Evolutionary conservation across 768 basidiomycete species (phyloP).

Genomic region (Cubamyces sp.): DNA sequence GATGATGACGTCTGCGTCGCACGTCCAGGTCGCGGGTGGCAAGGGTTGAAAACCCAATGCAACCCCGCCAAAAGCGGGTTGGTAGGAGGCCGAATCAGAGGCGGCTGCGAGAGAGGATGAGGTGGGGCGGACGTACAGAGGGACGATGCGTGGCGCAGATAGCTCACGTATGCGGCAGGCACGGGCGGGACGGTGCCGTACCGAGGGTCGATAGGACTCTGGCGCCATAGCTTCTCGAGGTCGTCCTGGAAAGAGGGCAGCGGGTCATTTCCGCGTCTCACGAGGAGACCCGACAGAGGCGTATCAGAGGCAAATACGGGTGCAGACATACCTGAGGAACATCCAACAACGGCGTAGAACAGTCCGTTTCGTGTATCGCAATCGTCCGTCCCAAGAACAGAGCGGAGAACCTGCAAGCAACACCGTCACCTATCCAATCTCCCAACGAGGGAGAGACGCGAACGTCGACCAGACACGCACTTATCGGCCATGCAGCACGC

Average conservation of each 20-base stretch:
- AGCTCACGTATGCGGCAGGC: constrained; percentile 51
- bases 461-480: constrained; percentile 40
- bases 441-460: constrained; percentile 13
- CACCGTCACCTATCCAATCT: constrained; percentile 38
- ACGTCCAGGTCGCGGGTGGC: neutral
- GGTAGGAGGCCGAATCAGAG: neutral
- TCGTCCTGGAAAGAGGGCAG: constrained; percentile 48
- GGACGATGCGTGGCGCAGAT: constrained; percentile 56
- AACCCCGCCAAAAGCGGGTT: too few relatives aligned
- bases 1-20: constrained; percentile 57
- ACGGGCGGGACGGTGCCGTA: constrained; percentile 45
- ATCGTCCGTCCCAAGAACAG: constrained; percentile 59
- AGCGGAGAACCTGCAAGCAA: constrained; percentile 62
- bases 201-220: constrained; percentile 40
- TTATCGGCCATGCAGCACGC: constrained; percentile 73
- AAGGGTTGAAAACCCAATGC: too few relatives aligned
- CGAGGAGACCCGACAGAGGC: too few relatives aligned
- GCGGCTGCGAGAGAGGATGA: neutral
- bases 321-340: constrained; percentile 48
- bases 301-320: neutral
- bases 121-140: constrained; percentile 51
- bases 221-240: constrained; percentile 57
- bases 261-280: too few relatives aligned
- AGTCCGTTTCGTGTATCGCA: constrained; percentile 69
- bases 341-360: constrained; percentile 65